Base-by-base conservation (phyloP, 495 filamentous ascomycete species). In the Annulohypoxylon bovei region DNA sequence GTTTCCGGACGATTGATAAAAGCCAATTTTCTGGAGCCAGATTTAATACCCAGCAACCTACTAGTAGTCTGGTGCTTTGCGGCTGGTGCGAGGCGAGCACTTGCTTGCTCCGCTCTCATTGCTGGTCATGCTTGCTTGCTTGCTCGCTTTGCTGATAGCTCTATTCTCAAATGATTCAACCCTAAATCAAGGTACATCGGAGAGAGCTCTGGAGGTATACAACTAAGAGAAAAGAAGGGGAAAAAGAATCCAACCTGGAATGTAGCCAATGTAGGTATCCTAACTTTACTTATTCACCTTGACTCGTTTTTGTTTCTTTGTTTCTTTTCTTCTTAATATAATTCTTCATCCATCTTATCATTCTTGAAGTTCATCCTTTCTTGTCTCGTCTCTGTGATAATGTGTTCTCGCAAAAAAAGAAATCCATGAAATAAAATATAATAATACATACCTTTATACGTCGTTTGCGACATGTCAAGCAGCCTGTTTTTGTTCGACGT, bases 401-500 rank as follows among this genome's bases (percentile, higher is more conserved):
- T 22, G 2, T 18, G 44, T 25, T 47, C n/a, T 47, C 5, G 7
- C 44, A 23, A 11, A 16, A 35, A 35, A 25, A 25, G 28, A 28
- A 30, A 47, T 23, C 27, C 35, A 32, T 32, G 55, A 49, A 33
- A 59, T 22, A 73, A 70, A 60, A 65, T 58, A 63, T 44, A 46
- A 70, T 63, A 60, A 40, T 56, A 89, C 91, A 77, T 87, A 98
- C 95, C 94, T 99, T 99, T 82, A 99, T 98, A 80, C 95, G 87
- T 74, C 95, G 89, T 80, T 98, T 98, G 68, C 95, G 89, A 85
- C 95, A 99, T 33, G 95, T 99, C 79, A 98, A 81, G 80, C 95
- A 99, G 12, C 95, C 95, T 4, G 95, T 98, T 84, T 99, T 99
- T 42, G 95, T 99, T 74, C 95, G 88, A 74, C 95, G 89, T 85